Percentiles rank a stretch among this genome's conserved stretches.
Evolutionary conservation across 371 early-diverging fungal genomes (phyloP).

Genomic region (Rhizopus sp.): DNA sequence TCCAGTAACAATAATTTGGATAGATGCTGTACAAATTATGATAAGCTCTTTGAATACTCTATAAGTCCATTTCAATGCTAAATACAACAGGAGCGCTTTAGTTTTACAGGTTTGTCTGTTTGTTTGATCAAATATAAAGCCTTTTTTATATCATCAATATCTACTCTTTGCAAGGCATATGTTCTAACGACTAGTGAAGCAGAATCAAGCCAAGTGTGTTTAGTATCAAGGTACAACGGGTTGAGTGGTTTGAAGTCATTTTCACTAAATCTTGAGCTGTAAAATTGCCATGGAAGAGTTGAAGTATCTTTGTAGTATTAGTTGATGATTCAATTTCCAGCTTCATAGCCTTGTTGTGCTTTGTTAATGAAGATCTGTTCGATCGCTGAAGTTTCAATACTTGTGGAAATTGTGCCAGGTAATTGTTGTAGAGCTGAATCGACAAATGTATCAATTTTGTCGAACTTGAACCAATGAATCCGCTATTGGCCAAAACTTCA

Average conservation of each 20-base stretch:
- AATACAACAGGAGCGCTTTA: no score
- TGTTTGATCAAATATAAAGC: slow-evolving; percentile 8
- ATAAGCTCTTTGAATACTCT: no score
- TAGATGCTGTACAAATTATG: no score
- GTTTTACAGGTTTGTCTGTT: slow-evolving; percentile 8
- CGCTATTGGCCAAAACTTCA: slow-evolving; percentile 11
- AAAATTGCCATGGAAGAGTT: slow-evolving; percentile 8
- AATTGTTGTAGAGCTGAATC: slow-evolving; percentile 10
- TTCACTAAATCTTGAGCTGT: slow-evolving; percentile 7
- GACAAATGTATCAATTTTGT: slow-evolving; percentile 11
- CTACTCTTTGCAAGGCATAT: slow-evolving; percentile 9
- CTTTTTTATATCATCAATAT: slow-evolving; percentile 7
- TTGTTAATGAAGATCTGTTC: slow-evolving; percentile 7
- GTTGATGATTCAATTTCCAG: slow-evolving; percentile 9
- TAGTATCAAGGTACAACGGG: slow-evolving; percentile 5
- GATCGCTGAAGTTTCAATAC: slow-evolving; percentile 7
- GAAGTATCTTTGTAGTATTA: slow-evolving; percentile 8
- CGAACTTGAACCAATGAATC: slow-evolving; percentile 6
- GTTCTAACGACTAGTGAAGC: slow-evolving; percentile 7
- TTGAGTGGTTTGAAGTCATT: slow-evolving; percentile 4
- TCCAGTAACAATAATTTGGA: no score
- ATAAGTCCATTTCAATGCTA: no score
- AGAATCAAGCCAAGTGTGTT: slow-evolving; percentile 7
- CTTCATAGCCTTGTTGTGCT: slow-evolving; percentile 7
- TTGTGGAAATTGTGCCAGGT: slow-evolving; percentile 10